These are phyloP conservation scores for Plasmodium ovale DNA, from an alignment of 169 alveolate genomes.

Conservation along the genomic window DNA sequence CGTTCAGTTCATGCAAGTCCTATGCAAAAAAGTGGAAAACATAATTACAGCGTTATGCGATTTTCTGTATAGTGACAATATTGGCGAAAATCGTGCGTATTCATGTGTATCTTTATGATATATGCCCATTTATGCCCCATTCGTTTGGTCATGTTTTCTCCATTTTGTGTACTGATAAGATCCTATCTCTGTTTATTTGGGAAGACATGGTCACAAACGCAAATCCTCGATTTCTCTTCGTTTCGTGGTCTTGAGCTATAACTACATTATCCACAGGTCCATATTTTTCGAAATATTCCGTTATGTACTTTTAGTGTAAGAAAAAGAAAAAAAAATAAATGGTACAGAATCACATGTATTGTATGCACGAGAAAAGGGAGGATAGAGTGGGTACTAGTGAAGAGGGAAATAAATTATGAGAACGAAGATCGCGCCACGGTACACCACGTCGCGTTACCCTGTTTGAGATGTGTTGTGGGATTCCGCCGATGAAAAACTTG, in stretches of 20 bases:
- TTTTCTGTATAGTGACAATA: neutral
- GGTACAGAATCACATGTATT: neutral
- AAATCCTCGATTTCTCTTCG: slow-evolving; percentile 72
- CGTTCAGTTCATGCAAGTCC: slow-evolving; percentile 65
- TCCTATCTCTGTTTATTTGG: slow-evolving; percentile 54
- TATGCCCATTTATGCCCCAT: slow-evolving; percentile 8
- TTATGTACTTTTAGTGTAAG: slow-evolving; percentile 9
- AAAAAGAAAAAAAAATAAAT: slow-evolving; percentile 13
- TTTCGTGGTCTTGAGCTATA: slow-evolving; percentile 72
- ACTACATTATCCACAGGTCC: slow-evolving; percentile 66
- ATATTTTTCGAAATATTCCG: slow-evolving; percentile 68
- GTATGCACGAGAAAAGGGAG: no score
- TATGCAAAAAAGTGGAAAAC: slow-evolving; percentile 1
- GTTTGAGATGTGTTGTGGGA: slow-evolving; percentile 66
- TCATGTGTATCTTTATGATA: neutral
- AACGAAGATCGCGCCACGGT: neutral
- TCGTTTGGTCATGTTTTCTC: neutral
- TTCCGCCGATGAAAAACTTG: slow-evolving; percentile 70
- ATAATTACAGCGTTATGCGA: neutral
- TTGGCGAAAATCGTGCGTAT: no score
- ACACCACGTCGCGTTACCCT: slow-evolving; percentile 21
- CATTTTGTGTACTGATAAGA: slow-evolving; percentile 44
- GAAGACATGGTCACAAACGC: slow-evolving; percentile 75
- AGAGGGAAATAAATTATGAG: neutral
- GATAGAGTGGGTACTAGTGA: no score